A percentile compares a stretch with the other conserved stretches of the same genome.
phyloP scores from a whole-genome alignment of 2,329 filamentous ascomycete species.

The Beauveria scarabaeidicola region DNA sequence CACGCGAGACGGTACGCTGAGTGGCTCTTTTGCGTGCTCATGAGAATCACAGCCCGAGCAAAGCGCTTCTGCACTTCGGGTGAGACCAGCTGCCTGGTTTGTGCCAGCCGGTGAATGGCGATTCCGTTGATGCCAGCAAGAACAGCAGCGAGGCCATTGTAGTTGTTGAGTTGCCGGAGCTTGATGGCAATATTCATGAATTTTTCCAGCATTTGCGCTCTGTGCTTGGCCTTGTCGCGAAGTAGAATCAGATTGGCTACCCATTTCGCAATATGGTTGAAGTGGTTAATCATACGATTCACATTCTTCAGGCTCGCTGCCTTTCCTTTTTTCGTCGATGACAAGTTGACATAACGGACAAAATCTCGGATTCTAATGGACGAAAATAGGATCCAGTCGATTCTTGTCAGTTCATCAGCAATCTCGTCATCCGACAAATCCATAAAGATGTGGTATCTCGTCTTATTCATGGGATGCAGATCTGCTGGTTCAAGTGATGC shows the following conservation, averaged over 20 bases:
- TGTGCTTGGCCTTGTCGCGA: constrained; percentile 91
- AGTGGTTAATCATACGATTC: constrained; percentile 88
- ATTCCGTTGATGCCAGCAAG: constrained; percentile 87
- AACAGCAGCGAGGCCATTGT: constrained; percentile 90
- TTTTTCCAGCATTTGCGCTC: constrained; percentile 84
- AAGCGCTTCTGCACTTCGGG: constrained; percentile 71
- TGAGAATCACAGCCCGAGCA: constrained; percentile 78
- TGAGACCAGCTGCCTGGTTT: constrained; percentile 70
- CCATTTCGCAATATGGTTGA: constrained; percentile 78
- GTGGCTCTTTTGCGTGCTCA: constrained; percentile 87
- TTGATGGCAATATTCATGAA: constrained; percentile 87
- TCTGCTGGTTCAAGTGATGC: constrained; percentile 61
- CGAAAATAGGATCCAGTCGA: constrained; percentile 98
- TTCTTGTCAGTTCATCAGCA: constrained; percentile 83
- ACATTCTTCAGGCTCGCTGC: constrained; percentile 76
- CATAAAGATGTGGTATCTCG: constrained; percentile 87
- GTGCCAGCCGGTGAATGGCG: constrained; percentile 71
- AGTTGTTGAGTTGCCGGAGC: constrained; percentile 88
- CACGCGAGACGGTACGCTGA: constrained; percentile 94
- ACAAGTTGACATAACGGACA: constrained; percentile 79
- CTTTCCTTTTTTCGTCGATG: constrained; percentile 60
- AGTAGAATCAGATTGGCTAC: constrained; percentile 78
- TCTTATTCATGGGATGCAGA: constrained; percentile 65
- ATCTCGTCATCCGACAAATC: constrained; percentile 75
- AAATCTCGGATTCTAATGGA: constrained; percentile 89